A percentile compares a stretch with the other conserved stretches of the same genome.
Evolutionary conservation across 805 yeast species (phyloP).

Genomic region (Cyberlindnera veronae): DNA sequence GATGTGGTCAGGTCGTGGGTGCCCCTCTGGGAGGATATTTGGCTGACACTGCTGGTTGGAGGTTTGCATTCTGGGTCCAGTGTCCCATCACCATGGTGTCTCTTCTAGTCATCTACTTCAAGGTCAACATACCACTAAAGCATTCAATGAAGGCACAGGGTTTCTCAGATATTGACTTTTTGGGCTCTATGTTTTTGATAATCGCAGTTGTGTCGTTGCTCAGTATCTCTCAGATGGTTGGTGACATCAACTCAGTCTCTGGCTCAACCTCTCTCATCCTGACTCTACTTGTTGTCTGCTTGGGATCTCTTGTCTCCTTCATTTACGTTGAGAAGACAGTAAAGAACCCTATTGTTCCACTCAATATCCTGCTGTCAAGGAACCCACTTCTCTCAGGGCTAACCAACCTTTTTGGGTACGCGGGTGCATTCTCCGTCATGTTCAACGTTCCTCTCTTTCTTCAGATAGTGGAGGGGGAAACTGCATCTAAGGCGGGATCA

Average conservation of each 20-base stretch:
- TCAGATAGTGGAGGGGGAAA: conserved; percentile 39
- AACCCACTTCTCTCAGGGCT: conserved; percentile 8
- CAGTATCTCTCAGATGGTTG: conserved; percentile 3
- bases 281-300: neutral
- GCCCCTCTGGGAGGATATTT: conserved; percentile 39
- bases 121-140: conserved; percentile 21
- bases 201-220: conserved; percentile 5
- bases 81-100: conserved; percentile 32
- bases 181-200: conserved; percentile 6
- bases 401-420: conserved; percentile 9
- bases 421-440: conserved; percentile 32
- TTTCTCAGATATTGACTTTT: conserved; percentile 31
- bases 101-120: conserved; percentile 28
- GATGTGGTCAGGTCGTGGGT: conserved; percentile 36
- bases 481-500: conserved; percentile 39
- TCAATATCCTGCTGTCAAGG: conserved; percentile 3
- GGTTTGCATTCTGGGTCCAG: conserved; percentile 37
- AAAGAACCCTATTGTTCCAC: conserved; percentile 7
- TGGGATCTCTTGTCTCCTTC: conserved; percentile 1
- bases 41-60: conserved; percentile 37
- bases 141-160: conserved; percentile 21
- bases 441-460: conserved; percentile 41
- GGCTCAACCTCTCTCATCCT: neutral
- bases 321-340: conserved; percentile 4
- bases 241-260: conserved; percentile 1